Evolutionary conservation across 306 rosid genomes (phyloP).

Genomic region (Cicer pinnatifidum): DNA sequence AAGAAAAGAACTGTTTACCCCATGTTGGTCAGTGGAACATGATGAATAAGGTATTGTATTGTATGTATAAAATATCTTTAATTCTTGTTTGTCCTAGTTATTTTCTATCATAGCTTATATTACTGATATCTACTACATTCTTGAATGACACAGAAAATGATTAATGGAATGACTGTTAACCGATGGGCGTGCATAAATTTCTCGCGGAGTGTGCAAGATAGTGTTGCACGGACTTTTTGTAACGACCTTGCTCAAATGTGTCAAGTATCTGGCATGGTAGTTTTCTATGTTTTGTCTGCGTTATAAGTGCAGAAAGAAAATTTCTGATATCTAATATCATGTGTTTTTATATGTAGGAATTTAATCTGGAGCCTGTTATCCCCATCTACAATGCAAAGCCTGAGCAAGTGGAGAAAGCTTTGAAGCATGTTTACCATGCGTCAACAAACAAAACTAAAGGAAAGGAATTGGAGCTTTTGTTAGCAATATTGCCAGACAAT

Average conservation of each 20-base stretch:
- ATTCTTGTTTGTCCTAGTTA: conserved; percentile 10
- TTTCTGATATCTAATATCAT: conserved; percentile 3
- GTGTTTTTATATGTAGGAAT: conserved; percentile 51
- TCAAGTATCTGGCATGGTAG: conserved; percentile 98
- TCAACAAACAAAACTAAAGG: conserved; percentile 59
- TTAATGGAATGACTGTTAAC: conserved; percentile 92
- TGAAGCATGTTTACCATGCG: conserved; percentile 71
- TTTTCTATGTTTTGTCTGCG: conserved; percentile 23
- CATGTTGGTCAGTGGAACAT: conserved; percentile 99
- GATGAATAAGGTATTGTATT: conserved; percentile 84
- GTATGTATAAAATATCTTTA: neutral
- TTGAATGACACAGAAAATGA: conserved; percentile 80
- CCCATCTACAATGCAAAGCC: conserved; percentile 68
- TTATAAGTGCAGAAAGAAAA: neutral
- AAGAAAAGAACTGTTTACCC: conserved; percentile 95
- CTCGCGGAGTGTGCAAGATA: conserved; percentile 87
- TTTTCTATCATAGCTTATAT: conserved; percentile 27
- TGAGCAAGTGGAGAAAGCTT: conserved; percentile 85
- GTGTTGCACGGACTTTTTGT: conserved; percentile 84
- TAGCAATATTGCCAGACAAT: conserved; percentile 85
- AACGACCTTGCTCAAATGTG: conserved; percentile 90
- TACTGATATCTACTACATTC: conserved; percentile 38
- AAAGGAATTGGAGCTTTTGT: conserved; percentile 89
- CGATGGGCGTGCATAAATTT: conserved; percentile 98
- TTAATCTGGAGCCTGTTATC: conserved; percentile 75